These are phyloP conservation scores for Arabidopsis suecica DNA, from an alignment of 345 rosid genomes.

Conservation along the genomic window DNA sequence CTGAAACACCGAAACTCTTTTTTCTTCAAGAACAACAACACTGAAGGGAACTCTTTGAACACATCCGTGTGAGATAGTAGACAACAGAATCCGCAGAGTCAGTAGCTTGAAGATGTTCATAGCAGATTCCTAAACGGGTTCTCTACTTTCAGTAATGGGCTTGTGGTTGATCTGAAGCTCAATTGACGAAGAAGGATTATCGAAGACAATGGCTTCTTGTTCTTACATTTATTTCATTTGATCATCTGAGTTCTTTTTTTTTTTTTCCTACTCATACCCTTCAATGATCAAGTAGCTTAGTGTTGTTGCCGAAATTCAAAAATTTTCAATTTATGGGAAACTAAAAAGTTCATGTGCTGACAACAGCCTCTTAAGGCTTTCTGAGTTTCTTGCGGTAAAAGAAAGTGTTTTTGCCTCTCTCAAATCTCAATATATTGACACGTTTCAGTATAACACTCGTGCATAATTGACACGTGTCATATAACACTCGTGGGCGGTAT, in stretches of 20 bases:
- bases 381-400: neutral
- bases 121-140: conserved; percentile 7
- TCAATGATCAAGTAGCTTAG: conserved; percentile 13
- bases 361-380: neutral
- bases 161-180: conserved; percentile 23
- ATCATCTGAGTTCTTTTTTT: neutral
- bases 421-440: neutral
- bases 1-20: conserved; percentile 10
- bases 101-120: conserved; percentile 33
- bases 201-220: conserved; percentile 35
- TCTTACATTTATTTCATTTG: conserved; percentile 16
- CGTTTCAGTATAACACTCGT: neutral
- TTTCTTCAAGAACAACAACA: conserved; percentile 14
- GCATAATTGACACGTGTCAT: neutral
- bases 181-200: neutral
- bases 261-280: neutral
- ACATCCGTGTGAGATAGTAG: conserved; percentile 9
- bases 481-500: neutral
- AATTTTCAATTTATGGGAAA: neutral
- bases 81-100: conserved; percentile 14
- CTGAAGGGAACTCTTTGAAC: conserved; percentile 17
- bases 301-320: conserved; percentile 1
- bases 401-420: neutral
- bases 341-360: neutral
- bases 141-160: neutral